A percentile compares a stretch with the other conserved stretches of the same genome.
Conservation (phyloP, 805 yeast genomes). For the Candida orba region DNA sequence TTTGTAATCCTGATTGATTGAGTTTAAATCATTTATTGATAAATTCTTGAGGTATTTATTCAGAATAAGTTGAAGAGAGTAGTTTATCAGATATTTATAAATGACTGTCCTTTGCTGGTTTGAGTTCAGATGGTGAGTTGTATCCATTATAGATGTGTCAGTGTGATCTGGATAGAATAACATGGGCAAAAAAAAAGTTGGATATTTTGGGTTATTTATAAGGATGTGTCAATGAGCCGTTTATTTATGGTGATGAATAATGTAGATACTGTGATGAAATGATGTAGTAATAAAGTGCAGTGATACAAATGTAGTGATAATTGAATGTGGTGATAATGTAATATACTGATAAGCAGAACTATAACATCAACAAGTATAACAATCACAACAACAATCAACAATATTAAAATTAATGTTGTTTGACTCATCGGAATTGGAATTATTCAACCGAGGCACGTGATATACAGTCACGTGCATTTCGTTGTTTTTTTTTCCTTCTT, state of each 20-base stretch:
- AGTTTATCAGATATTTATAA: constrained; percentile 4
- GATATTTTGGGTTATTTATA: no score
- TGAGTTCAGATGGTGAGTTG: not conserved
- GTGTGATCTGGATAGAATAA: not conserved
- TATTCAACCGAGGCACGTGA: not conserved
- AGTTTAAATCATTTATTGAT: not conserved
- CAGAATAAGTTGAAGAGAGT: constrained; percentile 2
- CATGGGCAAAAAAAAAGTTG: not conserved
- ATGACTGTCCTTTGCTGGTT: not conserved
- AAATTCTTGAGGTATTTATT: constrained; percentile 3
- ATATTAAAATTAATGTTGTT: no score
- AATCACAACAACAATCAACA: no score
- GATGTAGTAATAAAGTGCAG: no score
- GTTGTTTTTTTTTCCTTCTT: no score
- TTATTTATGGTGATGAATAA: no score
- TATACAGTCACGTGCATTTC: no score
- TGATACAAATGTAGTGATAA: no score
- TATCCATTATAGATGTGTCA: not conserved
- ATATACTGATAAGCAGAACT: no score
- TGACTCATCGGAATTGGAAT: not conserved
- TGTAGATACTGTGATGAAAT: no score
- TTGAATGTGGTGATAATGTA: no score
- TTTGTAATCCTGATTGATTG: not conserved
- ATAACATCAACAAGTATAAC: no score
- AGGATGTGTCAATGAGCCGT: constrained; percentile 1